Conservation (phyloP, 441 rosid genomes). For the Syzygium malaccense region DNA sequence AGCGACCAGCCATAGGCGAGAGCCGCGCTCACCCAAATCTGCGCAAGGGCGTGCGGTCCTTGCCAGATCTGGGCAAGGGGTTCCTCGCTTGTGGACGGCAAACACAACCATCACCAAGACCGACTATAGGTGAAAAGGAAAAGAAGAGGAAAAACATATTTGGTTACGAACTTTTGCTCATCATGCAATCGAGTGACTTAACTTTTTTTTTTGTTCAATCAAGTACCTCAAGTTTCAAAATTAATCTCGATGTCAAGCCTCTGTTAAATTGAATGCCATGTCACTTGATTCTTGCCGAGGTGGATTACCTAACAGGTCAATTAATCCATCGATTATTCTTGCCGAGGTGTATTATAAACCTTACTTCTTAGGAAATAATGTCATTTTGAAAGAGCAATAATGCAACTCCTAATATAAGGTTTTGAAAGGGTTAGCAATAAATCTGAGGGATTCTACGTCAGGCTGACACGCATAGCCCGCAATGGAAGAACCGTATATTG, state of each 20-base stretch:
- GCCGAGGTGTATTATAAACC: background rate
- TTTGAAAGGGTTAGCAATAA: background rate
- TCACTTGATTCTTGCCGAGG: background rate
- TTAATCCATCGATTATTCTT: background rate
- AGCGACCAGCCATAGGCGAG: fast-evolving
- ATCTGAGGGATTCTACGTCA: background rate
- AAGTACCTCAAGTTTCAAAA: background rate
- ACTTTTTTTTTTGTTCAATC: background rate
- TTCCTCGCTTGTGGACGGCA: no score
- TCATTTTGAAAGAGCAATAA: no score
- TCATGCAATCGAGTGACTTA: background rate
- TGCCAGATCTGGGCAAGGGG: no score
- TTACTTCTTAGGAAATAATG: background rate
- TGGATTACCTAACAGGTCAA: background rate
- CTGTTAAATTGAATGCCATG: background rate
- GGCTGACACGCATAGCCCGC: background rate
- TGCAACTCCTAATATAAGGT: background rate
- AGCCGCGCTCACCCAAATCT: no score
- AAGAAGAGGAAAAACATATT: no score
- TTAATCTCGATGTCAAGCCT: background rate
- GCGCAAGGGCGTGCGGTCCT: no score
- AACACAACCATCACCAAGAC: no score
- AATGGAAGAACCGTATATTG: background rate
- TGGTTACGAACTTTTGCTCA: background rate
- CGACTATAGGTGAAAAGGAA: no score